These are phyloP conservation scores for Pisolithus sp. DNA, from an alignment of 768 basidiomycete species.

Conservation along the genomic window DNA sequence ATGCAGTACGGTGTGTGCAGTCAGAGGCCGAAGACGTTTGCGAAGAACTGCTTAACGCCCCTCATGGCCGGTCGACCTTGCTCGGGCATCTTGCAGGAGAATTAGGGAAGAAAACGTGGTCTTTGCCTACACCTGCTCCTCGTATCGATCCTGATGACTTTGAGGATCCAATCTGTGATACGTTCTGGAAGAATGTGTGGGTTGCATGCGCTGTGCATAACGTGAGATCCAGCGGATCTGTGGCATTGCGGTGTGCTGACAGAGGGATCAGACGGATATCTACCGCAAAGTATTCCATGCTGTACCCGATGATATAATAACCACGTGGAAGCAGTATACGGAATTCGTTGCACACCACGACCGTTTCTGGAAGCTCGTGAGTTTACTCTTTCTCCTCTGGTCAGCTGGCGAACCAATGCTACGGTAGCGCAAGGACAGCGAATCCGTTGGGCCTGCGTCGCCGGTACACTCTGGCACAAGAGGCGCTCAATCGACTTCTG, in stretches of 20 bases:
- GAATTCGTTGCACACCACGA: slow-evolving; percentile 77
- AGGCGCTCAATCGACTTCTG: slow-evolving; percentile 12
- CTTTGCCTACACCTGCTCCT: slow-evolving; percentile 62
- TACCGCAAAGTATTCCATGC: slow-evolving; percentile 93
- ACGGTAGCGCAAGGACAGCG: slow-evolving; percentile 38
- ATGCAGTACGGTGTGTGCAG: slow-evolving; percentile 42
- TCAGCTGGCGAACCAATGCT: not conserved
- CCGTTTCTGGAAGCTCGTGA: slow-evolving; percentile 60
- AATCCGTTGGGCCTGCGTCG: slow-evolving; percentile 40
- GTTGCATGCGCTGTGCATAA: slow-evolving; percentile 82
- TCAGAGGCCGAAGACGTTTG: slow-evolving; percentile 37
- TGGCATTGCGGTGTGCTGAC: not conserved
- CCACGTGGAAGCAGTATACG: slow-evolving; percentile 94
- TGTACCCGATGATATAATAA: slow-evolving; percentile 86
- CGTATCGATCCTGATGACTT: slow-evolving; percentile 71
- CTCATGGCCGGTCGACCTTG: slow-evolving; percentile 42
- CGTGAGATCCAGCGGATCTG: slow-evolving; percentile 38
- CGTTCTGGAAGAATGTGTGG: slow-evolving; percentile 91
- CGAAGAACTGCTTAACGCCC: slow-evolving; percentile 41
- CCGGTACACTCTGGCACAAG: slow-evolving; percentile 55
- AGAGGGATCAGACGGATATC: slow-evolving; percentile 70
- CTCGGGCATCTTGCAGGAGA: slow-evolving; percentile 52
- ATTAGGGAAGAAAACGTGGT: slow-evolving; percentile 49
- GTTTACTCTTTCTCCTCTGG: not conserved
- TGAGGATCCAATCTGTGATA: slow-evolving; percentile 81